These are phyloP conservation scores for Pseudogymnoascus destructans DNA, from an alignment of 2,329 filamentous ascomycete species.

Conservation along the genomic window DNA sequence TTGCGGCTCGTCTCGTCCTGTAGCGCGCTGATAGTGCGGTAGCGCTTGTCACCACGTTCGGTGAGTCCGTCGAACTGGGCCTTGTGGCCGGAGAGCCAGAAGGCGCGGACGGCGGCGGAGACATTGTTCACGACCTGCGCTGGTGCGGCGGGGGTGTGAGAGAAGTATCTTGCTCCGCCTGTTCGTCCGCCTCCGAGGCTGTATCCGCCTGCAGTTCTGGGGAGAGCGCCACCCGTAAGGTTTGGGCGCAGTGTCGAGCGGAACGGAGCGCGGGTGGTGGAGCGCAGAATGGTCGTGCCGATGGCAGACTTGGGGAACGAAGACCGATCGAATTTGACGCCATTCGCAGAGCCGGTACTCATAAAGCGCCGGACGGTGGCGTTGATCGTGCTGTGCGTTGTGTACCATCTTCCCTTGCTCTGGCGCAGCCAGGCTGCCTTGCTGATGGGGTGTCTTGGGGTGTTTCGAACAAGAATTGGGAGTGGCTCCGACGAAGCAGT, in stretches of 20 bases:
- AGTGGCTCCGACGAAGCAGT: conserved; percentile 35
- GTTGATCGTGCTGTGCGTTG: conserved; percentile 41
- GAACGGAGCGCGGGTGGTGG: conserved; percentile 70
- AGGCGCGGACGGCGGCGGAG: conserved; percentile 82
- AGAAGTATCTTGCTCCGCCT: conserved; percentile 75
- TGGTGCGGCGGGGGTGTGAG: conserved; percentile 69
- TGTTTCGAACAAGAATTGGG: conserved; percentile 44
- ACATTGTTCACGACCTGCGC: conserved; percentile 91
- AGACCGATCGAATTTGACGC: conserved; percentile 35
- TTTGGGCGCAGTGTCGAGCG: conserved; percentile 82
- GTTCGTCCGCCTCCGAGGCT: conserved; percentile 54
- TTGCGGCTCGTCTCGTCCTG: conserved; percentile 61
- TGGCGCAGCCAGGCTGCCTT: conserved; percentile 50
- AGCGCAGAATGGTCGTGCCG: conserved; percentile 42
- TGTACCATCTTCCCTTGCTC: conserved; percentile 49
- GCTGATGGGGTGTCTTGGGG: conserved; percentile 40
- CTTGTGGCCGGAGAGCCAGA: conserved; percentile 83
- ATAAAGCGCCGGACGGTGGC: conserved; percentile 32
- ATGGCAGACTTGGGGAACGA: conserved; percentile 44
- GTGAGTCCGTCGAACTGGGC: conserved; percentile 72
- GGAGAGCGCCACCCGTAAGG: conserved; percentile 73
- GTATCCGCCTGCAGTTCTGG: conserved; percentile 84
- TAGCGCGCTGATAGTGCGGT: conserved; percentile 60
- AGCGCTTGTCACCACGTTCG: conserved; percentile 61
- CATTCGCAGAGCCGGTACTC: conserved; percentile 23